These are phyloP conservation scores for Boletus holoroseus DNA, from an alignment of 1,284 basidiomycete species.

Conservation along the genomic window DNA sequence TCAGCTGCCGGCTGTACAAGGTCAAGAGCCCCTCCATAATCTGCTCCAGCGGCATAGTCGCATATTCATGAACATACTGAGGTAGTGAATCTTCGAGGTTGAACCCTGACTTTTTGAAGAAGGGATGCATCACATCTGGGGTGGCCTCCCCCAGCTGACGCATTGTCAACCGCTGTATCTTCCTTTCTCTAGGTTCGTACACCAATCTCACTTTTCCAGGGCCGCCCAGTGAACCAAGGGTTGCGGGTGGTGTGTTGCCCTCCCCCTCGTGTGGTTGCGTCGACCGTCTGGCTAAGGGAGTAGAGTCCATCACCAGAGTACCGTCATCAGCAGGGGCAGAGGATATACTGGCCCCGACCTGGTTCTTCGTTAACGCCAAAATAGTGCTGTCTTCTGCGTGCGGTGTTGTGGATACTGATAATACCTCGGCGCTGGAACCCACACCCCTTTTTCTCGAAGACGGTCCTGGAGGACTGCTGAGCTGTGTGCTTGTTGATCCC, in stretches of 20 bases:
- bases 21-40: slow-evolving; percentile 80
- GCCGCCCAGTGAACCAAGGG: not conserved
- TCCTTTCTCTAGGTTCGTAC: slow-evolving; percentile 50
- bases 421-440: slow-evolving; percentile 12
- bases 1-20: slow-evolving; percentile 75
- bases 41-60: slow-evolving; percentile 75
- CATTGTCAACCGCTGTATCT: slow-evolving; percentile 73
- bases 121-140: slow-evolving; percentile 81
- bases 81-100: slow-evolving; percentile 77
- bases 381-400: slow-evolving; percentile 8
- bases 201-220: slow-evolving; percentile 35
- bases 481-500: slow-evolving; percentile 45
- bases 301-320: not conserved
- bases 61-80: slow-evolving; percentile 83
- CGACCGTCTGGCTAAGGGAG: slow-evolving; percentile 9
- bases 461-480: slow-evolving; percentile 28
- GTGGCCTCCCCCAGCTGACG: slow-evolving; percentile 82
- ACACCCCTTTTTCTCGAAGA: slow-evolving; percentile 22
- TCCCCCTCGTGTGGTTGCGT: slow-evolving; percentile 20
- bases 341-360: not conserved
- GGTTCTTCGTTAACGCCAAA: slow-evolving; percentile 7
- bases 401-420: slow-evolving; percentile 2
- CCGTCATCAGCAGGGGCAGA: slow-evolving; percentile 12
- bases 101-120: slow-evolving; percentile 79
- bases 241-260: not conserved